Percentiles rank a stretch among this genome's conserved stretches.
Evolutionary conservation across 192 early-diverging fungal genomes (phyloP).

Genomic region (Piromyces finnis): DNA sequence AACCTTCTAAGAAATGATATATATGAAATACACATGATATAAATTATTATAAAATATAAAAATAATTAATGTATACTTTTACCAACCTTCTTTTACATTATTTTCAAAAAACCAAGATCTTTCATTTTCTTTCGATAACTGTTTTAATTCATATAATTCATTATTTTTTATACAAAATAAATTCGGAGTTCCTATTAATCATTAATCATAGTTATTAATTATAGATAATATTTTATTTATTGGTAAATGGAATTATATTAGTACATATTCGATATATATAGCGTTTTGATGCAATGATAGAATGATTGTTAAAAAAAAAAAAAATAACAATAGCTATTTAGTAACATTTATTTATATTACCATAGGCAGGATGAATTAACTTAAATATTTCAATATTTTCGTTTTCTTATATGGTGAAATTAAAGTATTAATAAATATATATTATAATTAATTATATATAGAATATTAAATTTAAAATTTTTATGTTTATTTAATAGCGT

Average conservation of each 20-base stretch:
- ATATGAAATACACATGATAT: background rate
- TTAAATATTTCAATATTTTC: background rate
- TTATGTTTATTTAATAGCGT: too few relatives aligned
- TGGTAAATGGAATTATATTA: too few relatives aligned
- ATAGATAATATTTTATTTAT: too few relatives aligned
- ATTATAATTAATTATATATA: too few relatives aligned
- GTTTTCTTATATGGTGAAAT: background rate
- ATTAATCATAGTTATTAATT: too few relatives aligned
- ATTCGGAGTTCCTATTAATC: background rate
- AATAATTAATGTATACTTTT: background rate
- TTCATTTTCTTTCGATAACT: background rate
- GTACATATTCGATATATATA: too few relatives aligned
- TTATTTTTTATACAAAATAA: background rate
- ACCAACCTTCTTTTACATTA: background rate
- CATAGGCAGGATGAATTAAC: background rate
- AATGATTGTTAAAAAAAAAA: too few relatives aligned
- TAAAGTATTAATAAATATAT: too few relatives aligned
- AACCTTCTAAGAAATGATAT: background rate
- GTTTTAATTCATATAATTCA: background rate
- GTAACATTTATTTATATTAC: background rate
- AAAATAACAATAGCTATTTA: too few relatives aligned
- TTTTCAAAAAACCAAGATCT: background rate
- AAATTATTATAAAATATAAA: background rate
- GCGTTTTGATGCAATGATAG: too few relatives aligned
- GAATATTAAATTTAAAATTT: too few relatives aligned